These are phyloP conservation scores for Aspergillus sp. DNA, from an alignment of 2,329 filamentous ascomycete genomes.

Conservation along the genomic window DNA sequence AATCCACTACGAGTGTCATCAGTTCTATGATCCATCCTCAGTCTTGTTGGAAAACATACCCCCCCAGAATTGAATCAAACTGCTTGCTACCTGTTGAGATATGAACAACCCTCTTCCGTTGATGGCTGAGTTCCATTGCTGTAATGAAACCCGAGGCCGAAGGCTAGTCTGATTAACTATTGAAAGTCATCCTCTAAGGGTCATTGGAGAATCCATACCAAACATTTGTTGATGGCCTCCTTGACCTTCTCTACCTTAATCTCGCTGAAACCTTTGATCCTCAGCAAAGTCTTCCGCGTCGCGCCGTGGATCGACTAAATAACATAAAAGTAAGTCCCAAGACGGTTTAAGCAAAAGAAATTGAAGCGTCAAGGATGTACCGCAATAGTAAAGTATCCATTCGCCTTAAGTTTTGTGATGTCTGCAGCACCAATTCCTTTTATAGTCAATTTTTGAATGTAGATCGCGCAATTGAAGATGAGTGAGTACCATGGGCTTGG, in stretches of 20 bases:
- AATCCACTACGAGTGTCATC: conserved; percentile 54
- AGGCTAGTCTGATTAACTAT: conserved; percentile 46
- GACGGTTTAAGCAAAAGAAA: background rate
- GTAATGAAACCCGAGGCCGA: conserved; percentile 63
- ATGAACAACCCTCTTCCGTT: conserved; percentile 62
- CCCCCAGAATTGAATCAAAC: conserved; percentile 64
- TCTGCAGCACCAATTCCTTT: conserved; percentile 63
- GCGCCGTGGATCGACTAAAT: conserved; percentile 59
- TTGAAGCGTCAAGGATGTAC: conserved; percentile 36
- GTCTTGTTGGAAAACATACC: conserved; percentile 40
- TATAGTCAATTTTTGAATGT: background rate
- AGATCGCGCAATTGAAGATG: background rate
- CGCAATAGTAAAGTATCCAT: conserved; percentile 64
- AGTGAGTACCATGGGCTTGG: conserved; percentile 59
- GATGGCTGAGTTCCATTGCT: conserved; percentile 62
- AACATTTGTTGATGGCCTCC: conserved; percentile 63
- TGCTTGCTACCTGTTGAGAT: conserved; percentile 71
- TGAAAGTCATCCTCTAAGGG: background rate
- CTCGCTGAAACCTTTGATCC: conserved; percentile 70
- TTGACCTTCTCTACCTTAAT: conserved; percentile 71
- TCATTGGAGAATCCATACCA: conserved; percentile 39
- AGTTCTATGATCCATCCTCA: background rate
- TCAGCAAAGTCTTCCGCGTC: conserved; percentile 60
- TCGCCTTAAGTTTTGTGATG: conserved; percentile 64
- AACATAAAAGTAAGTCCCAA: background rate